These are phyloP conservation scores for Calonectria naviculata DNA, from an alignment of 2,329 filamentous ascomycete species.

Conservation along the genomic window DNA sequence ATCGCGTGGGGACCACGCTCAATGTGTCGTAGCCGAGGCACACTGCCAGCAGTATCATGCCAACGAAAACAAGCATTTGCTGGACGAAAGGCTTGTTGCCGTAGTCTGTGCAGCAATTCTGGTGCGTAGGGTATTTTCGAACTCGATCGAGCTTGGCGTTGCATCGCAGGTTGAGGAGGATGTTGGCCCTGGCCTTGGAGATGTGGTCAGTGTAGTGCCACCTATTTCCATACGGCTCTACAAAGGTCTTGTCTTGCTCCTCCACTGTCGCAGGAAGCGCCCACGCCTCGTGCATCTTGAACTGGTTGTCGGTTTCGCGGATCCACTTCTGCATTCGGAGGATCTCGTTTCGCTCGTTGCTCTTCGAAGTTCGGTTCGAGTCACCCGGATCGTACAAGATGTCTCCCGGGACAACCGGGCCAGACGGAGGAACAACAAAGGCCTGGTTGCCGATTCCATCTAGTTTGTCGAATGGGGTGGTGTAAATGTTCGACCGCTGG, in stretches of 20 bases:
- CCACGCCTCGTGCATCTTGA: constrained; percentile 33
- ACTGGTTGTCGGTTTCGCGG: constrained; percentile 24
- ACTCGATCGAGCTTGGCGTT: constrained; percentile 50
- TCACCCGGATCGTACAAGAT: constrained; percentile 6
- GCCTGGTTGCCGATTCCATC: constrained; percentile 44
- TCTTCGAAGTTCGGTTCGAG: constrained; percentile 27
- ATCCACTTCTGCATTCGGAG: constrained; percentile 10
- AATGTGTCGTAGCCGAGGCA: constrained; percentile 28
- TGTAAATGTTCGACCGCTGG: constrained; percentile 26
- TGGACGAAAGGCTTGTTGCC: constrained; percentile 39
- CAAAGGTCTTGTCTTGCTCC: constrained; percentile 27
- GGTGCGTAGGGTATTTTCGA: constrained; percentile 53
- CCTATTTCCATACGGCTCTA: constrained; percentile 30
- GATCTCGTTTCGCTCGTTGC: not conserved
- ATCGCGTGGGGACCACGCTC: constrained; percentile 21
- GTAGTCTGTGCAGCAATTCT: constrained; percentile 66
- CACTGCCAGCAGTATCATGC: constrained; percentile 27
- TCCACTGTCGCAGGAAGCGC: constrained; percentile 29
- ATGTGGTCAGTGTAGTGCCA: constrained; percentile 29
- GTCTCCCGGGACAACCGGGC: not conserved
- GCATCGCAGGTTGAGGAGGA: constrained; percentile 67
- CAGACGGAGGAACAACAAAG: constrained; percentile 38
- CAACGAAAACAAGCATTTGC: constrained; percentile 31
- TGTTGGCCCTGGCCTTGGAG: constrained; percentile 46
- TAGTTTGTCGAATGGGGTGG: constrained; percentile 28